Evolutionary conservation across 2,329 filamentous ascomycete genomes (phyloP), one percentile per base, ranked within the genome.

Genomic region (Fusarium coffeatum): DNA sequence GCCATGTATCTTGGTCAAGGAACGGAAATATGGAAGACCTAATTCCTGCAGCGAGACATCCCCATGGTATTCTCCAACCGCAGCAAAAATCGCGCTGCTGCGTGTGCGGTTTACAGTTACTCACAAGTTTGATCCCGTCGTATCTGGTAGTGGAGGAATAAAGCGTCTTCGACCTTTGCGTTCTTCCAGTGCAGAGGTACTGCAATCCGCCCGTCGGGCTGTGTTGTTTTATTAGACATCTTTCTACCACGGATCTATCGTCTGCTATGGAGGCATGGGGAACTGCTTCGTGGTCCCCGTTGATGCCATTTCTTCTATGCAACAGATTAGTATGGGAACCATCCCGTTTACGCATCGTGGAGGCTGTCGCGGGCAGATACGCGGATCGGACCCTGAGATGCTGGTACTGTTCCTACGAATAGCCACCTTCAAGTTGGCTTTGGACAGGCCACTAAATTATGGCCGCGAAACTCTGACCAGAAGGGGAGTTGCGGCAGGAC

Each of bases 1-100:
- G 34, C 37, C 22, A 27, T 23, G 16, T 55, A 20, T 56, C 23
- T 23, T 51, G 22, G n/a, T 22, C 34, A 22, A 25, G 25, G 20
- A 41, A 28, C 16, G 32, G 20, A n/a, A 40, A 41, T 20, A 25
- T 27, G 18, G 23, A 22, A n/a, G 41, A 42, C 23, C 8, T 16
- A 12, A 20, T 37, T 30, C 25, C 15, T 43, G 22, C 25, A 37
- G 22, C 13, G 48, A n/a, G 46, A 20, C 41, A 41, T 40, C 63
- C 18, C 27, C 46, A 65, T 28, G 43, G 50, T 47, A 43, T 41
- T 43, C 20, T 41, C 32, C 37, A 32, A 56, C 32, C 55, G 41
- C 23, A 32, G 23, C 40, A 47, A 41, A 68, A 41, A 57, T 53
- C 40, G 27, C 59, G 55, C 68, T 68, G 51, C 59, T 58, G 42